Conservation (phyloP, 2,329 filamentous ascomycete genomes). For the Diaporthe aspalathi region DNA sequence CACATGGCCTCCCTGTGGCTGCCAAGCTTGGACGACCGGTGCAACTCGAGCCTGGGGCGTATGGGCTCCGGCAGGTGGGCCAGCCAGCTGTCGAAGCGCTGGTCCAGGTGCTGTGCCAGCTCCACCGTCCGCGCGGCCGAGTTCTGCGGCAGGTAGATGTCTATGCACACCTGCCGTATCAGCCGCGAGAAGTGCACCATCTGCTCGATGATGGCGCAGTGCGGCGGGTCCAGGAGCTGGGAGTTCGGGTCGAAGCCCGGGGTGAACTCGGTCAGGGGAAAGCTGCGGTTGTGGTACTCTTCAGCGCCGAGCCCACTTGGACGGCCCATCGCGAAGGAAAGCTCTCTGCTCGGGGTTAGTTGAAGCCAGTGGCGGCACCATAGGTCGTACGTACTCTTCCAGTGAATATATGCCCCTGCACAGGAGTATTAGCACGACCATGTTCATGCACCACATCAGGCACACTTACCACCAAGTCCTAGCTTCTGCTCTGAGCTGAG, state of each 20-base stretch:
- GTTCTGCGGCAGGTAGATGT: slow-evolving; percentile 43
- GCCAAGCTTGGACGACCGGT: slow-evolving; percentile 40
- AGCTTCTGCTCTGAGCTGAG: slow-evolving; percentile 51
- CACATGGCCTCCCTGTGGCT: slow-evolving; percentile 43
- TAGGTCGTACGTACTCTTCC: slow-evolving; percentile 52
- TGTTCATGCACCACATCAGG: no score
- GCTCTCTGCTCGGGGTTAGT: slow-evolving; percentile 49
- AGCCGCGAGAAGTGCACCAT: slow-evolving; percentile 47
- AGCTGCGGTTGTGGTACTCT: slow-evolving; percentile 58
- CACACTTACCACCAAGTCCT: slow-evolving; percentile 54
- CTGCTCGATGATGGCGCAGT: slow-evolving; percentile 44
- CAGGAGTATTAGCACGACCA: no score
- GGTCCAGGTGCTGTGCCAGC: slow-evolving; percentile 43
- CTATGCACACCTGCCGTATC: slow-evolving; percentile 44
- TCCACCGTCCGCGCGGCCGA: slow-evolving; percentile 40
- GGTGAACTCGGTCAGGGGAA: slow-evolving; percentile 43
- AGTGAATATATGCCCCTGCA: slow-evolving; percentile 54
- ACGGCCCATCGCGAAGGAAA: slow-evolving; percentile 60
- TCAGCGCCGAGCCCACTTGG: slow-evolving; percentile 61
- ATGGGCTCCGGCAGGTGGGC: slow-evolving; percentile 42
- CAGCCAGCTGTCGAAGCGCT: slow-evolving; percentile 43
- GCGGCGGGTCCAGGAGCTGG: slow-evolving; percentile 42
- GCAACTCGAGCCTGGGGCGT: slow-evolving; percentile 38
- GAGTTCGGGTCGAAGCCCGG: slow-evolving; percentile 21
- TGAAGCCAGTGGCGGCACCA: background rate